Conservation (phyloP, 106 monocot genomes). For the Acorus gramineus region DNA sequence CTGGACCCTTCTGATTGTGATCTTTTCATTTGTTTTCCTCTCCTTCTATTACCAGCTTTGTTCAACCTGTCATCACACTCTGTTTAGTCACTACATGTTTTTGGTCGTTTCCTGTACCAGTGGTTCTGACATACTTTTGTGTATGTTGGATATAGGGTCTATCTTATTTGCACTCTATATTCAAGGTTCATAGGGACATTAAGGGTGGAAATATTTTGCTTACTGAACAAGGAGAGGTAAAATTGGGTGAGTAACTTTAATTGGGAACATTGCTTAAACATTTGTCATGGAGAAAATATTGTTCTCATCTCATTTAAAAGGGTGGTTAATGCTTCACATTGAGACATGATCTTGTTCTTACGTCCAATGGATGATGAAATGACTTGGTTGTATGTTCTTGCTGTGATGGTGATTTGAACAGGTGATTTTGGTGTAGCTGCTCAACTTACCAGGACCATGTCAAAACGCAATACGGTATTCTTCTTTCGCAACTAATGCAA, state of each 20-base stretch:
- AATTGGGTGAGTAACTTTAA: conserved; percentile 62
- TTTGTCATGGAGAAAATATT: not conserved
- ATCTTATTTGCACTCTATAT: conserved; percentile 95
- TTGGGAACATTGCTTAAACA: not conserved
- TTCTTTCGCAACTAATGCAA: not conserved
- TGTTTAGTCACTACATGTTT: not conserved
- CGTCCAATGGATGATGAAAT: not conserved
- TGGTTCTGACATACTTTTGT: not conserved
- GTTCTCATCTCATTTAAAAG: too few species aligned
- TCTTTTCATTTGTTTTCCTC: too few species aligned
- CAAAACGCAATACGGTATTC: conserved; percentile 95
- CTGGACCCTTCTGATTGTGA: too few species aligned
- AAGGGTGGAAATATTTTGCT: conserved; percentile 99
- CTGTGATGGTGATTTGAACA: conserved; percentile 21
- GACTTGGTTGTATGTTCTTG: not conserved
- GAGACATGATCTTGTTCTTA: too few species aligned
- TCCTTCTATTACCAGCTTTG: too few species aligned
- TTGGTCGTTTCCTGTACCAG: not conserved
- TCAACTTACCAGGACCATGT: conserved; percentile 98
- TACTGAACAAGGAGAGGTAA: conserved; percentile 98
- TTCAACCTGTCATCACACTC: too few species aligned
- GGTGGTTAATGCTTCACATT: too few species aligned
- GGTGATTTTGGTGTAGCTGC: conserved; percentile 99
- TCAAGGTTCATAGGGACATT: conserved; percentile 99
- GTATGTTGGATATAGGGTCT: conserved; percentile 58